phyloP scores from a whole-genome alignment of 2,329 filamentous ascomycete species.

The Pestalotiopsis sp. region DNA sequence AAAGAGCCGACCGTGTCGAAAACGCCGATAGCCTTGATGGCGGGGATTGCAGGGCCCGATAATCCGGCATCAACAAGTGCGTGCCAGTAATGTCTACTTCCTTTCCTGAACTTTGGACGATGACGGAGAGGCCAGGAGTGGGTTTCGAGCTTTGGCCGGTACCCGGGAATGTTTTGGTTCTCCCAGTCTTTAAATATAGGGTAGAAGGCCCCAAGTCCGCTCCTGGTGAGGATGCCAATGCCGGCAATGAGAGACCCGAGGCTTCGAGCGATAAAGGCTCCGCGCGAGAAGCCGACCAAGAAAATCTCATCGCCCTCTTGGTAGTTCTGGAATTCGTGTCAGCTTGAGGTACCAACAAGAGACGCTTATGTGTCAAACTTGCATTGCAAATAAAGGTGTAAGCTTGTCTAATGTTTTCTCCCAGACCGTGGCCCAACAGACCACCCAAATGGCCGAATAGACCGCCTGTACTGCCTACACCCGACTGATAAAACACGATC shows the following conservation, averaged over 20 bases:
- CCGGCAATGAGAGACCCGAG: background rate
- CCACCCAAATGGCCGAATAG: background rate
- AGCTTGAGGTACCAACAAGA: too few species aligned
- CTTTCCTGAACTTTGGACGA: background rate
- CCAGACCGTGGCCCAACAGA: background rate
- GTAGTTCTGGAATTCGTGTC: background rate
- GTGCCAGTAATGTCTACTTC: background rate
- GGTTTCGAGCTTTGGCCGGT: background rate
- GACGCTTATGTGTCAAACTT: background rate
- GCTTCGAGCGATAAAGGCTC: conserved; percentile 5
- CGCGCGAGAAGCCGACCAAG: conserved; percentile 4
- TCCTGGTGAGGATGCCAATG: conserved; percentile 1
- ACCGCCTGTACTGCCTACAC: background rate
- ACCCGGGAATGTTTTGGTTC: background rate
- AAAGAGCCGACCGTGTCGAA: conserved; percentile 3
- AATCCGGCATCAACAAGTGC: background rate
- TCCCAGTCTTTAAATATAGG: conserved; percentile 10
- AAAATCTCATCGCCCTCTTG: conserved; percentile 6
- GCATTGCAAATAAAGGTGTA: conserved; percentile 7
- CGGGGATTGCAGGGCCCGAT: background rate
- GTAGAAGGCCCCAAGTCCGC: conserved; percentile 4
- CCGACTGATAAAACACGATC: conserved; percentile 4
- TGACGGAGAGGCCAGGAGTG: background rate
- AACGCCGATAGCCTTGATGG: conserved; percentile 7
- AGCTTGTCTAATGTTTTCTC: conserved; percentile 5